phyloP scores from a whole-genome alignment of 2,329 filamentous ascomycete species.

The Teratosphaeria nubilosa region DNA sequence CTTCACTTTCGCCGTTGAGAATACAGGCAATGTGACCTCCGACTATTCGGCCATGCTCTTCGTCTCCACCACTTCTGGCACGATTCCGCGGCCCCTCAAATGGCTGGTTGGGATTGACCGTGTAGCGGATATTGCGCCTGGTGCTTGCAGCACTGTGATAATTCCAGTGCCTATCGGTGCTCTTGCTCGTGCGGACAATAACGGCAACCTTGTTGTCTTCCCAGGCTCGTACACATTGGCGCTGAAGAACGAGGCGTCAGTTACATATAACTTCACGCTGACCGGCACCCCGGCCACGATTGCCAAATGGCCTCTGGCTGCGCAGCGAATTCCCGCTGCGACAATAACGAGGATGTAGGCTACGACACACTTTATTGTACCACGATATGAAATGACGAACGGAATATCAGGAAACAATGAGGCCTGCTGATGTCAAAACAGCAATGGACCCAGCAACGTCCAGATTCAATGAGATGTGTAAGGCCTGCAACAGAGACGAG shows the following conservation, averaged over 20 bases:
- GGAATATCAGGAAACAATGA: background rate
- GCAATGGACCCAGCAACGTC: too few relatives aligned
- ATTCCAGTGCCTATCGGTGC: slow-evolving; percentile 30
- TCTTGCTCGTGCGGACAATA: slow-evolving; percentile 28
- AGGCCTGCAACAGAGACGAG: too few relatives aligned
- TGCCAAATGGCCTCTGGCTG: slow-evolving; percentile 1
- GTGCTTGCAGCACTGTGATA: slow-evolving; percentile 12
- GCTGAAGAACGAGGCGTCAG: slow-evolving; percentile 31
- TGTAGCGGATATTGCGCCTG: slow-evolving; percentile 6
- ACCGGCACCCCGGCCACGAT: slow-evolving; percentile 3
- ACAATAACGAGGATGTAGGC: background rate
- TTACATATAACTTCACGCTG: slow-evolving; percentile 13
- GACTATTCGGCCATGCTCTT: slow-evolving; percentile 35
- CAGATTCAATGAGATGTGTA: too few relatives aligned
- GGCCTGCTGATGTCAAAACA: too few relatives aligned
- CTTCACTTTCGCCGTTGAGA: background rate
- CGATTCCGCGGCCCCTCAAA: slow-evolving; percentile 32
- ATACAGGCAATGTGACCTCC: slow-evolving; percentile 15
- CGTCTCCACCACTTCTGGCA: slow-evolving; percentile 28
- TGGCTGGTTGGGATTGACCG: slow-evolving; percentile 26
- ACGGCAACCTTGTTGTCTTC: slow-evolving; percentile 30
- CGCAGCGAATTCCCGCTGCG: background rate
- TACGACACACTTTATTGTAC: background rate
- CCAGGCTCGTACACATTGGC: slow-evolving; percentile 33
- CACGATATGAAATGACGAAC: background rate